Conservation (phyloP, 1,284 basidiomycete species). For the Ustilago shanxiensis region DNA sequence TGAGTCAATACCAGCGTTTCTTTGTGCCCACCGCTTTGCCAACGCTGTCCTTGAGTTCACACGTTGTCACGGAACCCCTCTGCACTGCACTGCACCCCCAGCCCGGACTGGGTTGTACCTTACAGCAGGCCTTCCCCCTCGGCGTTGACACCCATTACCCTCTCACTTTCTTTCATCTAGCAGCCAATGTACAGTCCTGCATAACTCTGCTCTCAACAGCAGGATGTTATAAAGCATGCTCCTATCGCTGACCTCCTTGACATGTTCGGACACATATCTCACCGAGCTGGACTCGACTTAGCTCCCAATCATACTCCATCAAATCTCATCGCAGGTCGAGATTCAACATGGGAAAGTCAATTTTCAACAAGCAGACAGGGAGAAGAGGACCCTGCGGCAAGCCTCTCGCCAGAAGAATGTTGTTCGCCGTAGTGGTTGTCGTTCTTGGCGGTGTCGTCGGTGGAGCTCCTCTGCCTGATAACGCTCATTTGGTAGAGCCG, state of each 20-base stretch:
- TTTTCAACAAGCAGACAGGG: not conserved
- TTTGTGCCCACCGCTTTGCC: no score
- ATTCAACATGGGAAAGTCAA: not conserved
- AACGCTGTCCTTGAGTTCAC: not conserved
- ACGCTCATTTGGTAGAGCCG: not conserved
- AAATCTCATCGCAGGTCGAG: not conserved
- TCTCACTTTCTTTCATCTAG: not conserved
- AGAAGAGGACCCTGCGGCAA: not conserved
- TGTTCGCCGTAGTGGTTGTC: constrained; percentile 3
- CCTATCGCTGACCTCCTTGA: not conserved
- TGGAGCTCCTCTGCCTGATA: not conserved
- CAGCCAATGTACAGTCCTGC: not conserved
- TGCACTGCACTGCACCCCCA: not conserved
- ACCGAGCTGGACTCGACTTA: constrained; percentile 6
- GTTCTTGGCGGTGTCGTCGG: constrained; percentile 8
- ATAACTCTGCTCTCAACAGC: not conserved
- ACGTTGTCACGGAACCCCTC: not conserved
- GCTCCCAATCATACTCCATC: not conserved
- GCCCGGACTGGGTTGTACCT: not conserved
- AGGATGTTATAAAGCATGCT: no score
- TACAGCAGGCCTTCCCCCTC: not conserved
- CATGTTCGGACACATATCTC: not conserved
- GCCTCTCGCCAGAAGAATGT: not conserved
- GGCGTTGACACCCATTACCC: not conserved
- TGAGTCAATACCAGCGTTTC: not conserved